These are phyloP conservation scores for Penicillium paxilli DNA, from an alignment of 495 filamentous ascomycete genomes.

Conservation along the genomic window DNA sequence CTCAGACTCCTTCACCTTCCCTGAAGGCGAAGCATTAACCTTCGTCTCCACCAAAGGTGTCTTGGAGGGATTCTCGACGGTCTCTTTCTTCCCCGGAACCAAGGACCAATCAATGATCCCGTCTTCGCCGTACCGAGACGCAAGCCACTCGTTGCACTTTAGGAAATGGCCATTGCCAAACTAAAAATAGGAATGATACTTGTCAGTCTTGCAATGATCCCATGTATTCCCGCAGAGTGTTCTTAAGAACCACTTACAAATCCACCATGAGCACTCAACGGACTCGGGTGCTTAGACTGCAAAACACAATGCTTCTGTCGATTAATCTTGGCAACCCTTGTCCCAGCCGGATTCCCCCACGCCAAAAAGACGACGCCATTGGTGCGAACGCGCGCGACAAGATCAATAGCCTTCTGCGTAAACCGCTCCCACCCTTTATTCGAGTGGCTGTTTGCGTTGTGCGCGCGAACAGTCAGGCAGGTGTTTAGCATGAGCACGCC, in stretches of 20 bases:
- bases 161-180: conserved; percentile 87
- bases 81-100: conserved; percentile 31
- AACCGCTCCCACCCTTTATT: conserved; percentile 88
- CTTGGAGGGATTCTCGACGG: conserved; percentile 17
- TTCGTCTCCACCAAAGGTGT: no score
- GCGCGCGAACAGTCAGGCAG: conserved; percentile 85
- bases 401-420: conserved; percentile 87
- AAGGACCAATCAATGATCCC: conserved; percentile 88
- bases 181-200: conserved; percentile 25
- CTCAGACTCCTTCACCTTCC: background rate
- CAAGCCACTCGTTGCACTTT: conserved; percentile 87
- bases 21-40: conserved; percentile 9
- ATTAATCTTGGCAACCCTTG: conserved; percentile 71
- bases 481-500: conserved; percentile 93
- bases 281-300: conserved; percentile 87
- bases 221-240: no score
- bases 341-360: conserved; percentile 82
- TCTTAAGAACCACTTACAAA: conserved; percentile 50
- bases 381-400: conserved; percentile 70
- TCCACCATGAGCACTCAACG: conserved; percentile 74
- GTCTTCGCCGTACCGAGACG: conserved; percentile 69
- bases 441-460: conserved; percentile 79
- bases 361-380: conserved; percentile 90
- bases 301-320: conserved; percentile 72
- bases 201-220: background rate